Base-by-base conservation (phyloP, 768 basidiomycete genomes). In the Boletus fagicola region DNA sequence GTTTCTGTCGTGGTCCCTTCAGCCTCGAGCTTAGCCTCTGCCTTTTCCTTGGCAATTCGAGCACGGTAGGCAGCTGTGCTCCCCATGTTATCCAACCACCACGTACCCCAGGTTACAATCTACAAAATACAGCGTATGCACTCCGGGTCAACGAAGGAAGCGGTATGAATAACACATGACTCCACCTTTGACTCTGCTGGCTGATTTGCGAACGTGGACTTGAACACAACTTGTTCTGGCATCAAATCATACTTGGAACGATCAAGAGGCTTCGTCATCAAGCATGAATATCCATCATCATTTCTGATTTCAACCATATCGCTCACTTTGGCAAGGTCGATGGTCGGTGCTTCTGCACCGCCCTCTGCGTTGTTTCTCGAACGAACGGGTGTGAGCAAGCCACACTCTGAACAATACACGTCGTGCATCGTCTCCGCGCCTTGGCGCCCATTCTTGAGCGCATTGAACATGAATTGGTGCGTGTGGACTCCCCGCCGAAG, bases 391-490 rank as follows among this genome's bases (percentile, higher is more conserved):
- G 57, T 60, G n/a, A 60, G 45, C 24, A 59, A 28, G 4, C 59
- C 59, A 6, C 57, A 60, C 30, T 60, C 59, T 12, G 59, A 59
- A 26, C 59, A 60, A 42, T 60, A 58, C 5, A 60, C 57, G 10
- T 60, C 59, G 12, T 60, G 52, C 59, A 60, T 60, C 1, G 24
- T 60, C 52, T 60, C 59, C 13, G 57, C 59, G 22, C 59, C 59
- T 35, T 60, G 59, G 2, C 52, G 51, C 6, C 59, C 48, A 31
- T 49, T 30, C 35, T 50, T 60, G 38, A 60, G 51, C 7, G 59
- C 22, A 24, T 47, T 60, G 52, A 60, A 60, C 48, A 60, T 50
- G 28, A 60, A 60, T 16, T 51, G 52, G 15, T 48, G 59, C 15
- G 57, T 50, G 44, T 60, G 59, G 11, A 60, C 59, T 15, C 59